These are phyloP conservation scores for Moniliophthora roreri DNA, from an alignment of 1,284 basidiomycete species.

Conservation along the genomic window DNA sequence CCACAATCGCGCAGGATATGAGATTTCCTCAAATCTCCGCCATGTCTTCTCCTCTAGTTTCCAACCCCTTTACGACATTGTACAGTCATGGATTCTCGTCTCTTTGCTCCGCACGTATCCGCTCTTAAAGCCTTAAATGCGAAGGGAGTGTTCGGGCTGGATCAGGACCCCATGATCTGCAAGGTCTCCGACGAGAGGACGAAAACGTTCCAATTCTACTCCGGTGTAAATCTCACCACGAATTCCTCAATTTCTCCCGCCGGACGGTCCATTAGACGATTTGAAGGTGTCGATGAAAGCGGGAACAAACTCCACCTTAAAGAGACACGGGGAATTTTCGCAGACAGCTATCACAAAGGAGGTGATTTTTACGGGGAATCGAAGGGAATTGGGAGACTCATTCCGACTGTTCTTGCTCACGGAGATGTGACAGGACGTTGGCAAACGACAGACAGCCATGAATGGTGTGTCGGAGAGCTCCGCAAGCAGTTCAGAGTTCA, in stretches of 20 bases:
- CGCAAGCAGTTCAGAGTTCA: neutral
- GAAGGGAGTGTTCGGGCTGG: neutral
- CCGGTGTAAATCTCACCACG: neutral
- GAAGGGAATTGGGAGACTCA: conserved; percentile 13
- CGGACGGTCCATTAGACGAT: conserved; percentile 7
- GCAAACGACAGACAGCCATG: neutral
- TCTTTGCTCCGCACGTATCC: no score
- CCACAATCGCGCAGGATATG: no score
- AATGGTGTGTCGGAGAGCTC: conserved; percentile 4
- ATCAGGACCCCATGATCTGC: neutral
- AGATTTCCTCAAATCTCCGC: no score
- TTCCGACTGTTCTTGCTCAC: conserved; percentile 10
- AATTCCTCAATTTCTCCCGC: neutral
- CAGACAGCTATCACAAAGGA: conserved; percentile 11
- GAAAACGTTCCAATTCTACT: neutral
- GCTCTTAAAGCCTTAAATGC: neutral
- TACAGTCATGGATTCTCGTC: no score
- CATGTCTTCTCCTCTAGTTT: no score
- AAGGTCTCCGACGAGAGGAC: neutral
- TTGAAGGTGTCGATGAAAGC: conserved; percentile 11
- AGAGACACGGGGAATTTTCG: conserved; percentile 21
- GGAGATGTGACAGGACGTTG: conserved; percentile 14
- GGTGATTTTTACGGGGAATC: conserved; percentile 15
- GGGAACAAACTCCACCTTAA: conserved; percentile 18
- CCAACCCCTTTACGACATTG: no score